Base-by-base conservation (phyloP, 2,329 filamentous ascomycete genomes). In the Rutstroemia sp. region DNA sequence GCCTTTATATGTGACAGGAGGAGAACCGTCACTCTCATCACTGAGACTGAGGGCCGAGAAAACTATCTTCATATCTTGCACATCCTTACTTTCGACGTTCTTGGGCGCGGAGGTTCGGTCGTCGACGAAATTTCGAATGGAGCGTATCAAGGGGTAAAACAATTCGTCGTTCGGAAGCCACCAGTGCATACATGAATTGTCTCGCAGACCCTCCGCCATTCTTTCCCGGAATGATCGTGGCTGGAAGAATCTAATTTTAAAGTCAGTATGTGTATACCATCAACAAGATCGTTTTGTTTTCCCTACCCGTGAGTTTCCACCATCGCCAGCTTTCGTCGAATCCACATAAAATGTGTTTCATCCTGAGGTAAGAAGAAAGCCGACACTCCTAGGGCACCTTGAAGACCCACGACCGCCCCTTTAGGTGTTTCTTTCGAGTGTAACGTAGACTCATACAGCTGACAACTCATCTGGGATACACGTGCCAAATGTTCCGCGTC, bases 161-260 rank as follows among this genome's bases (percentile, higher is more conserved):
- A 82, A 83, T 73, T 92, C 87, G 60, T 89, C 82, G 69, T 94
- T 81, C 2, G 91, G 89, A 2, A 96, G 79, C 94, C 94, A 99
- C 89, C 91, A 96, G 57, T 86, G 78, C 46, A 82, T 81, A 53
- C 91, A 83, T 19, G 85, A 83, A 14, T 82, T 79, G 45, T 89
- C 81, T 58, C 80, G 76, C 78, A 94, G 96, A 23, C 89, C 71
- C 48, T 87, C 80, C 34, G 88, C 83, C 79, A 97, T 87, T 62
- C 86, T 85, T 34, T 74, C 77, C 57, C 92, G 86, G 64, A 92
- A 84, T 12, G 82, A 81, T 30, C 82, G 76, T 1, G 92, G 87
- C 63, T 89, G 92, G 23, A 96, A 87, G 69, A 95, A 96, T 40
- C 92, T 96, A 60, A 14, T 36, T n/a, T 3, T 14, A 5, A 9